A percentile compares a stretch with the other conserved stretches of the same genome.
phyloP scores from a whole-genome alignment of 176 grass and related monocot genomes.

The Poa pratensis region DNA sequence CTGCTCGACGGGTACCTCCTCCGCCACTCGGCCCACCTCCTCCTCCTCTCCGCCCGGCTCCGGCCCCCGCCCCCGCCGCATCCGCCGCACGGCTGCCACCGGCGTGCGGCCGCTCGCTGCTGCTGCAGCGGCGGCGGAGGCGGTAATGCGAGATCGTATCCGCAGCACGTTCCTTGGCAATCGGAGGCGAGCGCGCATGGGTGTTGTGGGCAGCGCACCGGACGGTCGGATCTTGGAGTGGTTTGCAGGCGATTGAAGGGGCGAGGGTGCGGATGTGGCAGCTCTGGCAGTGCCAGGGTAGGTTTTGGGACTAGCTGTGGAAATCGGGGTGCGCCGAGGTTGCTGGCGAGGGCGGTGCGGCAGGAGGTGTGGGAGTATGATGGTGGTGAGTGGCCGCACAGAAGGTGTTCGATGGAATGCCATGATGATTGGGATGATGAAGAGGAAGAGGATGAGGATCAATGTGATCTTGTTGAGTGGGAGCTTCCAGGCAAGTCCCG shows the following conservation, averaged over 20 bases:
- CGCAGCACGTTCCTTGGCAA: conserved; percentile 8
- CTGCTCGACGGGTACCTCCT: conserved; percentile 59
- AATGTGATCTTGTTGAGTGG: conserved; percentile 13
- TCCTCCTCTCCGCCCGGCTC: conserved; percentile 51
- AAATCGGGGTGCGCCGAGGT: conserved; percentile 19
- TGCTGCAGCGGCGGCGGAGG: background rate
- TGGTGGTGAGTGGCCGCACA: conserved; percentile 43
- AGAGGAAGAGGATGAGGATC: conserved; percentile 34
- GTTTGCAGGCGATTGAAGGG: conserved; percentile 32
- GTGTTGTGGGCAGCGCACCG: conserved; percentile 28
- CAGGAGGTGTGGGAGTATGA: conserved; percentile 56
- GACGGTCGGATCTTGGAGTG: conserved; percentile 36
- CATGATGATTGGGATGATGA: conserved; percentile 17
- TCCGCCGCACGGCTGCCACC: conserved; percentile 40
- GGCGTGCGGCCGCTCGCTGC: background rate
- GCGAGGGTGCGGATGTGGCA: background rate
- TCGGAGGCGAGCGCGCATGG: conserved; percentile 13
- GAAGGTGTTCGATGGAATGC: conserved; percentile 51
- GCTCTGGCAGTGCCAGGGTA: background rate
- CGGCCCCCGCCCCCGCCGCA: conserved; percentile 21
- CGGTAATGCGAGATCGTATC: background rate
- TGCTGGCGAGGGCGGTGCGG: conserved; percentile 42
- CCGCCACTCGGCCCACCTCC: conserved; percentile 47
- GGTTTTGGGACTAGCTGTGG: background rate
- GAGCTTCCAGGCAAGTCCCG: background rate